phyloP scores from a whole-genome alignment of 352 stramenopile species.

The Phytophthora sp. region DNA sequence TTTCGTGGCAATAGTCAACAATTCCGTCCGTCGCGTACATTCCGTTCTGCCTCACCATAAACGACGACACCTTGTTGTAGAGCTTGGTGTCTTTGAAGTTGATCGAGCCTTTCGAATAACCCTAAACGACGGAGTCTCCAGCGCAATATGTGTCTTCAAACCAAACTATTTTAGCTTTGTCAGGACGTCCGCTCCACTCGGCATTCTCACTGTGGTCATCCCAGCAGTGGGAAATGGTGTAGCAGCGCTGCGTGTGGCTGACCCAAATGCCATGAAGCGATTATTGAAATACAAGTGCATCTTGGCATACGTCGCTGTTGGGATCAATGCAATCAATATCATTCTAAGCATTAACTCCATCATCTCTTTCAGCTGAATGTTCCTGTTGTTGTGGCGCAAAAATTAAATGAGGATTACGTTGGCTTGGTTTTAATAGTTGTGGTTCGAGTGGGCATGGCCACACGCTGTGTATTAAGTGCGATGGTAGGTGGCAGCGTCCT shows the following conservation, averaged over 20 bases:
- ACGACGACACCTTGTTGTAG: slow-evolving; percentile 13
- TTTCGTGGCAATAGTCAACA: too few relatives aligned
- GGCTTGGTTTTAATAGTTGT: too few relatives aligned
- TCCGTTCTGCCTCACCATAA: slow-evolving; percentile 6
- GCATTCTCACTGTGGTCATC: slow-evolving; percentile 4
- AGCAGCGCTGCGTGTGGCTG: slow-evolving; percentile 9
- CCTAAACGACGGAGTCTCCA: background rate
- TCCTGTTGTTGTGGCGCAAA: too few relatives aligned
- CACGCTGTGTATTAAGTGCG: too few relatives aligned
- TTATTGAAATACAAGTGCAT: slow-evolving; percentile 11
- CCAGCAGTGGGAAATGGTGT: slow-evolving; percentile 14
- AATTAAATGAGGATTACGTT: too few relatives aligned
- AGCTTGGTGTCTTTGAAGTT: slow-evolving; percentile 8
- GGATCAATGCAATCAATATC: too few relatives aligned
- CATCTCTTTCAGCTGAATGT: too few relatives aligned
- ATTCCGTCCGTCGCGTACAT: too few relatives aligned
- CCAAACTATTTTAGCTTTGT: background rate
- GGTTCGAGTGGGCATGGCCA: too few relatives aligned
- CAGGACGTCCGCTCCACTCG: slow-evolving; percentile 2
- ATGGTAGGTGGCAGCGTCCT: too few relatives aligned
- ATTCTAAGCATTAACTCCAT: too few relatives aligned
- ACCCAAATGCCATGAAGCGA: background rate
- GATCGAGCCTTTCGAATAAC: background rate
- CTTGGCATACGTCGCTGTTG: too few relatives aligned
- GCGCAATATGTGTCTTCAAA: slow-evolving; percentile 8